phyloP scores from a whole-genome alignment of 352 stramenopile genomes.

The Phytopythium mirpurense region DNA sequence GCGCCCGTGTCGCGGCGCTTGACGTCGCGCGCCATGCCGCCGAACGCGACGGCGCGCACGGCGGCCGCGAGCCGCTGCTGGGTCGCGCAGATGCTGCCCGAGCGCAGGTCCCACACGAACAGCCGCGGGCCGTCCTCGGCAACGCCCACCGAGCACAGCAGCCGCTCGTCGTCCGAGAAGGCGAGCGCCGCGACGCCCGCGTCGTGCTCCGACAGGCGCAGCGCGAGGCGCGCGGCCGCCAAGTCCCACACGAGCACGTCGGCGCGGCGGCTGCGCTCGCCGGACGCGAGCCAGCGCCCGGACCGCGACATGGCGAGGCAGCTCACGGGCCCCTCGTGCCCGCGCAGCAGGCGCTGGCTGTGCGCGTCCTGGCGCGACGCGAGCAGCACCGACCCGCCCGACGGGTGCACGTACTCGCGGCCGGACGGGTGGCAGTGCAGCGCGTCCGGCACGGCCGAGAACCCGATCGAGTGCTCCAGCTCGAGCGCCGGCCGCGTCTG shows the following conservation, averaged over 20 bases:
- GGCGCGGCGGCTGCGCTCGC: conserved; percentile 68
- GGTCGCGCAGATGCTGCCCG: conserved; percentile 84
- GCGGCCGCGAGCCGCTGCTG: conserved; percentile 64
- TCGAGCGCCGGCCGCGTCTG: conserved; percentile 44
- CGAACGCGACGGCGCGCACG: conserved; percentile 65
- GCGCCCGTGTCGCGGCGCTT: conserved; percentile 85
- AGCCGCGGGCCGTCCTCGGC: conserved; percentile 76
- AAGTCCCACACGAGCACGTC: conserved; percentile 92
- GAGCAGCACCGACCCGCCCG: conserved; percentile 85
- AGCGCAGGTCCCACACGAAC: conserved; percentile 89
- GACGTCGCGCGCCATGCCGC: conserved; percentile 84
- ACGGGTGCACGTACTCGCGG: conserved; percentile 81
- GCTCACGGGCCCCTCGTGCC: conserved; percentile 78
- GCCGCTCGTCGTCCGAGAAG: conserved; percentile 90
- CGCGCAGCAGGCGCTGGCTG: conserved; percentile 79
- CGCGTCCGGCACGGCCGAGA: conserved; percentile 72
- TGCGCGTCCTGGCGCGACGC: conserved; percentile 70
- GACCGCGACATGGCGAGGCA: conserved; percentile 76
- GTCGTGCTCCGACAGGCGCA: conserved; percentile 90
- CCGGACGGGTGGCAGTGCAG: conserved; percentile 84
- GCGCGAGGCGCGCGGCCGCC: conserved; percentile 50
- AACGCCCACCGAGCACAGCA: conserved; percentile 78
- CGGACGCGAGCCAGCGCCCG: conserved; percentile 80
- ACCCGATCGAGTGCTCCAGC: conserved; percentile 92
- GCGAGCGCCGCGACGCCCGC: conserved; percentile 76